phyloP scores from a whole-genome alignment of 2,329 filamentous ascomycete species.

The Thelonectria discophora region DNA sequence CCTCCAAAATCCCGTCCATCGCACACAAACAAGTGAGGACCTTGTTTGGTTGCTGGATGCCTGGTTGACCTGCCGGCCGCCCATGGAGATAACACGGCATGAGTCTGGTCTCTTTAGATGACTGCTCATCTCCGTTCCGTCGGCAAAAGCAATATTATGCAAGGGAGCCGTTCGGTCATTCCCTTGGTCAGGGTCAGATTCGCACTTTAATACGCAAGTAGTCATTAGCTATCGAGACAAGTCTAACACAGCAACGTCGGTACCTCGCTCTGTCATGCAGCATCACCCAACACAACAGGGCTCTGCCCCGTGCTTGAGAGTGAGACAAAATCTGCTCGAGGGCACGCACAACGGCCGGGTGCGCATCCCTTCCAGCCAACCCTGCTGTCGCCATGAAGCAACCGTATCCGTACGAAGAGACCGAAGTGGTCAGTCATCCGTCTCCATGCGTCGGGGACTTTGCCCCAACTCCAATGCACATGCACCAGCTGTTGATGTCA shows the following conservation, averaged over 20 bases:
- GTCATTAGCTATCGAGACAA: not conserved
- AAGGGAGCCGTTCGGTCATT: constrained; percentile 14
- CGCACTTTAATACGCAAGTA: not conserved
- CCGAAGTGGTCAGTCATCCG: not conserved
- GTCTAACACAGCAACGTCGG: not conserved
- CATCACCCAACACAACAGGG: constrained; percentile 1
- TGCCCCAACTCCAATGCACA: constrained; percentile 1
- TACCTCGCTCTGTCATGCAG: constrained; percentile 14
- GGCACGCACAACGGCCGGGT: constrained; percentile 14
- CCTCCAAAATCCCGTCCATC: constrained; percentile 5
- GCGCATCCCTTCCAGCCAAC: constrained; percentile 7
- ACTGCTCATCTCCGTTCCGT: constrained; percentile 12
- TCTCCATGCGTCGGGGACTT: not conserved
- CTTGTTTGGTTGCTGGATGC: constrained; percentile 2
- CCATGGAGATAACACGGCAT: not conserved
- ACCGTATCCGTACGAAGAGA: not conserved
- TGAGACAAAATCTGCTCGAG: constrained; percentile 17
- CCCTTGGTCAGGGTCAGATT: not conserved
- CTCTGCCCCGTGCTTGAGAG: not conserved
- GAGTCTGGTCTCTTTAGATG: not conserved
- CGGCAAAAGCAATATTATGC: not conserved
- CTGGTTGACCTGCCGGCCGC: constrained; percentile 5
- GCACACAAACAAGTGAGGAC: constrained; percentile 22
- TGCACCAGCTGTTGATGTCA: not conserved
- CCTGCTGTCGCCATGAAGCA: constrained; percentile 5